Evolutionary conservation across 495 filamentous ascomycete species (phyloP).

Genomic region (Talaromyces trachyspermus): DNA sequence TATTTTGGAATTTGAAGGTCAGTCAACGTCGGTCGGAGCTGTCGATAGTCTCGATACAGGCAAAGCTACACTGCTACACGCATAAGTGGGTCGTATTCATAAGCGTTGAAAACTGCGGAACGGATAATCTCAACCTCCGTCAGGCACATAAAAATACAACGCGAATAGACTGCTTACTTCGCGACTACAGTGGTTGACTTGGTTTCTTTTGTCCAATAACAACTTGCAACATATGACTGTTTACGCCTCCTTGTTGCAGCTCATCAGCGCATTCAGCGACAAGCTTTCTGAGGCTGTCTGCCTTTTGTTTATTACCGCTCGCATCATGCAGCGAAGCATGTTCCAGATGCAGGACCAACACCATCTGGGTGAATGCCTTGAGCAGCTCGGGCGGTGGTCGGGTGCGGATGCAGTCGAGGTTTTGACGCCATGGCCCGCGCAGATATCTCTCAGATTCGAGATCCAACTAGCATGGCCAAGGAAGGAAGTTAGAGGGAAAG

Average conservation of each 20-base stretch:
- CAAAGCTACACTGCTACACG: no score
- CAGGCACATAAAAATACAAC: no score
- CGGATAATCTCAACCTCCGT: no score
- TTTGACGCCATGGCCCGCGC: background rate
- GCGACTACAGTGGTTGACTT: no score
- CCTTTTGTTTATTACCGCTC: background rate
- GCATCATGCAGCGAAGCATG: background rate
- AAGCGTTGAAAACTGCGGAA: no score
- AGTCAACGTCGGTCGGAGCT: no score
- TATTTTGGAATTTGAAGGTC: no score
- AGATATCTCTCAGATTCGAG: background rate
- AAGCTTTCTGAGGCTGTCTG: background rate
- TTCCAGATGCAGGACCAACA: background rate
- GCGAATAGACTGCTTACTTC: no score
- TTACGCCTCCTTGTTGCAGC: background rate
- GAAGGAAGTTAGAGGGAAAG: background rate
- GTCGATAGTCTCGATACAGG: no score
- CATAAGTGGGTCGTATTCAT: no score
- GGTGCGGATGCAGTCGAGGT: background rate
- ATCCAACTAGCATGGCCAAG: background rate
- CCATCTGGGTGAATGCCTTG: background rate
- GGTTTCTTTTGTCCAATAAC: background rate
- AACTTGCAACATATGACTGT: background rate
- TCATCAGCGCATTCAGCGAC: background rate
- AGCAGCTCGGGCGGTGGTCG: background rate